Evolutionary conservation across 805 yeast species (phyloP).

Genomic region (Soucietia sequanensis): DNA sequence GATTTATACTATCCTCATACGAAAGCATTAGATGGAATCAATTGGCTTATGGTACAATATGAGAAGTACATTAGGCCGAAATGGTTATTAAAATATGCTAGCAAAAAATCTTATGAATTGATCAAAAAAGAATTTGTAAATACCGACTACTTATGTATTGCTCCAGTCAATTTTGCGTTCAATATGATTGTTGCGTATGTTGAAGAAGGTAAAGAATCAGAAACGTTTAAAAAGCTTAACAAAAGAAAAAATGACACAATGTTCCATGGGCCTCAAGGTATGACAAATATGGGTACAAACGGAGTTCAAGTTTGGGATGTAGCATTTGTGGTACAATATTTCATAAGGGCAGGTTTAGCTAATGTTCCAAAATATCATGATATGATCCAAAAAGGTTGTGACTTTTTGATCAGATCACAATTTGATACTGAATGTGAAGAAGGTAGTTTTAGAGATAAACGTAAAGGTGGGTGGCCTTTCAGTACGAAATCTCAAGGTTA

Average conservation of each 20-base stretch:
- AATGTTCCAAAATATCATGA: slow-evolving; percentile 63
- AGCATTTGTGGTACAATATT: slow-evolving; percentile 85
- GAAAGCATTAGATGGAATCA: slow-evolving; percentile 56
- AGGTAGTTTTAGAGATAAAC: slow-evolving; percentile 77
- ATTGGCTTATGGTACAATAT: slow-evolving; percentile 58
- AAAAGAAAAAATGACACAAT: slow-evolving; percentile 70
- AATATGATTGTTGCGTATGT: slow-evolving; percentile 67
- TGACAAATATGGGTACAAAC: slow-evolving; percentile 94
- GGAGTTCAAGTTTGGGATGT: slow-evolving; percentile 98
- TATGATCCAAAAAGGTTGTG: slow-evolving; percentile 61
- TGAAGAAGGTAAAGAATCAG: slow-evolving; percentile 71
- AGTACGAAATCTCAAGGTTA: slow-evolving; percentile 96
- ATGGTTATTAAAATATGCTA: slow-evolving; percentile 59
- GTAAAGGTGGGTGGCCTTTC: slow-evolving; percentile 95
- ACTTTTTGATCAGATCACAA: slow-evolving; percentile 78
- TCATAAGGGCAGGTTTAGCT: slow-evolving; percentile 75
- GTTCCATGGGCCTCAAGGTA: slow-evolving; percentile 86
- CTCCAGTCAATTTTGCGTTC: slow-evolving; percentile 90
- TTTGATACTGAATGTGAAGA: slow-evolving; percentile 75
- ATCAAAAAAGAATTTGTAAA: slow-evolving; percentile 73
- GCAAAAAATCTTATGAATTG: slow-evolving; percentile 54
- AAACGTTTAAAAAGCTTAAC: slow-evolving; percentile 52
- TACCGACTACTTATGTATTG: slow-evolving; percentile 81
- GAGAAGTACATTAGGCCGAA: slow-evolving; percentile 74
- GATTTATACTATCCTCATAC: slow-evolving; percentile 96